Percentiles rank a stretch among this genome's conserved stretches.
Conservation (phyloP, 1,139 yeast species). For the Suhomyces wounanorum region DNA sequence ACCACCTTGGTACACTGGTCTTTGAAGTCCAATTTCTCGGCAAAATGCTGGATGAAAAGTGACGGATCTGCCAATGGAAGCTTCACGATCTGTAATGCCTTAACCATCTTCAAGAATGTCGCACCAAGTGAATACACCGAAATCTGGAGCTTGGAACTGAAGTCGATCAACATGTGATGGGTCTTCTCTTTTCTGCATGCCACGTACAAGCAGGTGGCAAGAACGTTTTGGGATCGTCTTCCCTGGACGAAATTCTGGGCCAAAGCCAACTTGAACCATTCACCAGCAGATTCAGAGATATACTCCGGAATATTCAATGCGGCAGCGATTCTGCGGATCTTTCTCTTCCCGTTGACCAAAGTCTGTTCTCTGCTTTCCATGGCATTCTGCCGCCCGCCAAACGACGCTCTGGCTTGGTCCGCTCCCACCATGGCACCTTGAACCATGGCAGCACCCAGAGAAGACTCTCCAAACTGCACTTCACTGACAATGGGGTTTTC, state of each 20-base stretch:
- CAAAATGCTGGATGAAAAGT: constrained; percentile 89
- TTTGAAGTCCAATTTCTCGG: constrained; percentile 80
- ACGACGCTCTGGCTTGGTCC: constrained; percentile 79
- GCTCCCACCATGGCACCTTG: constrained; percentile 92
- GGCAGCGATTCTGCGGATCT: constrained; percentile 77
- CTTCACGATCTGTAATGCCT: constrained; percentile 69
- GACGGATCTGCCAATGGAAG: constrained; percentile 94
- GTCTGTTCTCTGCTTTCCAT: constrained; percentile 90
- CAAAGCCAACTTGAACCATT: constrained; percentile 86
- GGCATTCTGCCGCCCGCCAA: constrained; percentile 64
- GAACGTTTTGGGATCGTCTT: constrained; percentile 88
- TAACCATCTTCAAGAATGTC: constrained; percentile 88
- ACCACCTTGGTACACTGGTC: constrained; percentile 72
- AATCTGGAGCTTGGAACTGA: constrained; percentile 84
- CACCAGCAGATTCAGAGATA: constrained; percentile 81
- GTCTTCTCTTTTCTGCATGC: constrained; percentile 92
- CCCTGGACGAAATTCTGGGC: constrained; percentile 93
- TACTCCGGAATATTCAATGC: constrained; percentile 80
- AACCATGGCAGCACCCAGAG: constrained; percentile 92
- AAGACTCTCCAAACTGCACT: constrained; percentile 88
- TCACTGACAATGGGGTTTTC: constrained; percentile 95
- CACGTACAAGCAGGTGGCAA: constrained; percentile 90
- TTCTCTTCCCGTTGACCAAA: constrained; percentile 72
- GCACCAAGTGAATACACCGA: constrained; percentile 96
- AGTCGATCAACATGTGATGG: constrained; percentile 94